Conservation (phyloP, 768 basidiomycete species). For the Hypholoma fasciculare region DNA sequence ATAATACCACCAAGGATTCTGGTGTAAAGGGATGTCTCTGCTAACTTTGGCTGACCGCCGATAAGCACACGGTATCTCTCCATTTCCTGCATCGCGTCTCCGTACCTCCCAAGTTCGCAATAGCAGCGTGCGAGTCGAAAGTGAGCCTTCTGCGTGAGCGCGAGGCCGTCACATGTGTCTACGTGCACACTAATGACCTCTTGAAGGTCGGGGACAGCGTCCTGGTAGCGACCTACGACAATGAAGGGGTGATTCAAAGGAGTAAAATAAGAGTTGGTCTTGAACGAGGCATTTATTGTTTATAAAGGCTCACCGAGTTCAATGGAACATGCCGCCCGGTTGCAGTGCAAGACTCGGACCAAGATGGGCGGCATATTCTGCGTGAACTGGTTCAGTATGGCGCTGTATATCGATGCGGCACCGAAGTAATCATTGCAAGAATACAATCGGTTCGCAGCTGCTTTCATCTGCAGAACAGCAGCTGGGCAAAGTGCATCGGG, state of each 20-base stretch:
- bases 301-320: constrained; percentile 9
- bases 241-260: not conserved
- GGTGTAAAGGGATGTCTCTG: constrained; percentile 4
- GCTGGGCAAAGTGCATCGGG: not conserved
- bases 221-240: constrained; percentile 9
- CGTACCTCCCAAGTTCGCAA: constrained; percentile 13
- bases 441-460: constrained; percentile 10
- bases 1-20: constrained; percentile 11
- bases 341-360: constrained; percentile 7
- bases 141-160: constrained; percentile 11
- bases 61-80: constrained; percentile 9
- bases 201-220: constrained; percentile 10
- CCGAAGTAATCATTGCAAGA: constrained; percentile 3
- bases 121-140: constrained; percentile 14
- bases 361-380: constrained; percentile 1
- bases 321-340: constrained; percentile 15
- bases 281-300: no score
- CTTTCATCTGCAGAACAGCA: constrained; percentile 10
- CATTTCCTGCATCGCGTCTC: constrained; percentile 12
- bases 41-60: not conserved
- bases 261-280: not conserved
- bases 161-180: not conserved
- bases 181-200: constrained; percentile 2
- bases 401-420: constrained; percentile 8
- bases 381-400: constrained; percentile 7